Conservation (phyloP, 352 stramenopile genomes). For the Pythium dissimile region DNA sequence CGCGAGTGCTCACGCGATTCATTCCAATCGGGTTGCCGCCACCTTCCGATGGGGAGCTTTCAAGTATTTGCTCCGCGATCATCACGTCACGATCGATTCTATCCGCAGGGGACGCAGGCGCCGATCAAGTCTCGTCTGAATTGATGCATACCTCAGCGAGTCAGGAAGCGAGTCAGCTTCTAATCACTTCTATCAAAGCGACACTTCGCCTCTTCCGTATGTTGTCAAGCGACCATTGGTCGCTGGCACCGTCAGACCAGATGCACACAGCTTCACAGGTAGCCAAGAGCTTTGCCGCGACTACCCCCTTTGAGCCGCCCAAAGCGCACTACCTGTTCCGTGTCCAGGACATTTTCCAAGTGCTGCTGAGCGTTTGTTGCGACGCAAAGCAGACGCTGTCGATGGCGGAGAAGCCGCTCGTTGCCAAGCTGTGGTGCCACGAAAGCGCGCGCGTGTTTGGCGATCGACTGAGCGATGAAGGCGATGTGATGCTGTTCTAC, state of each 20-base stretch:
- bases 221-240: slow-evolving; percentile 34
- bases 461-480: slow-evolving; percentile 39
- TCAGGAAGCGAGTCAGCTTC: slow-evolving; percentile 38
- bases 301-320: slow-evolving; percentile 21
- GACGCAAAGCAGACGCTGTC: slow-evolving; percentile 29
- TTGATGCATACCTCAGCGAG: background rate
- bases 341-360: slow-evolving; percentile 32
- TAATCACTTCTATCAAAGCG: slow-evolving; percentile 43
- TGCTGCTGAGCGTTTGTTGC: slow-evolving; percentile 45
- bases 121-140: background rate
- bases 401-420: slow-evolving; percentile 38
- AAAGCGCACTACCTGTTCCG: slow-evolving; percentile 62
- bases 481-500: slow-evolving; percentile 39
- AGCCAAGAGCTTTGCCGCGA: background rate
- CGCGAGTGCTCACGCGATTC: slow-evolving; percentile 31
- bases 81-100: background rate
- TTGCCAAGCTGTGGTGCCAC: slow-evolving; percentile 73
- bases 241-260: slow-evolving; percentile 4
- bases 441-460: slow-evolving; percentile 51
- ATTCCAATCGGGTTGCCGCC: slow-evolving; percentile 30
- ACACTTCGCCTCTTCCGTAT: slow-evolving; percentile 52
- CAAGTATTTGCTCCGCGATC: slow-evolving; percentile 45
- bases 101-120: background rate
- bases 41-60: slow-evolving; percentile 41
- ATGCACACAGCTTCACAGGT: background rate